Conservation (phyloP, 129 eudicot species). For the Deinandra increscens region DNA sequence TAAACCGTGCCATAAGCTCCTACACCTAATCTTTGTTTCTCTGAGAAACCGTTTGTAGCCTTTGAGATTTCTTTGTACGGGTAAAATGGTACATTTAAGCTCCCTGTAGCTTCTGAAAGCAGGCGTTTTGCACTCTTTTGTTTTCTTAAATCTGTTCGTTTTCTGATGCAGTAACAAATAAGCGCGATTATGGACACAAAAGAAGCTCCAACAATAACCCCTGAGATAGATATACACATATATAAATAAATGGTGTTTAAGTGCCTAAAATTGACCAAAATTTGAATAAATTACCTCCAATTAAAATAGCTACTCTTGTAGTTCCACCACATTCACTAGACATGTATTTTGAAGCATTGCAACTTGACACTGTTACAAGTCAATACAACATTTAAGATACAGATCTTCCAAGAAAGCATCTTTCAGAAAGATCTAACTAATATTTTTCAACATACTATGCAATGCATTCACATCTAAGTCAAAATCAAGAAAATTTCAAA, state of each 20-base stretch:
- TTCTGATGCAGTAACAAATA: slow-evolving; percentile 51
- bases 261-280: background rate
- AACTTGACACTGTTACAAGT: slow-evolving; percentile 40
- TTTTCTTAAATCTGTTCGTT: slow-evolving; percentile 38
- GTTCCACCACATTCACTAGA: slow-evolving; percentile 57
- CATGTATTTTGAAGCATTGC: slow-evolving; percentile 43
- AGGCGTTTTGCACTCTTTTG: slow-evolving; percentile 60
- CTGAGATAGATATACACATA: slow-evolving; percentile 27
- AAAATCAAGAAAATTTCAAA: slow-evolving; percentile 3
- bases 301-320: slow-evolving; percentile 46
- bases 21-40: slow-evolving; percentile 69
- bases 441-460: background rate
- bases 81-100: slow-evolving; percentile 55
- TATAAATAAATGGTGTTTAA: background rate
- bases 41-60: slow-evolving; percentile 72
- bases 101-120: slow-evolving; percentile 70
- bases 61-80: slow-evolving; percentile 77
- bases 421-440: background rate
- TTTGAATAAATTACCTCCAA: slow-evolving; percentile 48
- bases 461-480: background rate
- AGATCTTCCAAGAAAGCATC: slow-evolving; percentile 16
- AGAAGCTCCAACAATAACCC: slow-evolving; percentile 59
- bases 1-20: slow-evolving; percentile 98
- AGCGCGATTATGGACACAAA: slow-evolving; percentile 42
- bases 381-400: slow-evolving; percentile 6